These are phyloP conservation scores for Coniochaeta prunicola DNA, from an alignment of 2,329 filamentous ascomycete genomes.

Conservation along the genomic window DNA sequence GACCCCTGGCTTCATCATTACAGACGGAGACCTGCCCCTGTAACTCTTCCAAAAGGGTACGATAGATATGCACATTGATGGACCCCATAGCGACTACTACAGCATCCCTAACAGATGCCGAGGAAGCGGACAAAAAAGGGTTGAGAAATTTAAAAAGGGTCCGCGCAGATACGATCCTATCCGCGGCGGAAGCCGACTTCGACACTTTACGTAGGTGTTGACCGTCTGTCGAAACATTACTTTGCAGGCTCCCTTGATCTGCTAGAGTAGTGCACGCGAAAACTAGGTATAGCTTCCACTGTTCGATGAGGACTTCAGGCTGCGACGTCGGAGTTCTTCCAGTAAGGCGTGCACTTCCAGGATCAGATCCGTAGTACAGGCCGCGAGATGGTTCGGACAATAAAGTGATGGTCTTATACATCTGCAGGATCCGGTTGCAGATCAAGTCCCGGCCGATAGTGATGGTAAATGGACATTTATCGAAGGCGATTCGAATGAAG, in stretches of 20 bases:
- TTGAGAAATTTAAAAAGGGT: constrained; percentile 89
- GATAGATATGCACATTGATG: constrained; percentile 91
- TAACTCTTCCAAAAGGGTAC: constrained; percentile 80
- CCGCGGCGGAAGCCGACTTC: constrained; percentile 54
- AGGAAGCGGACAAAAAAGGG: constrained; percentile 73
- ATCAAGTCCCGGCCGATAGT: constrained; percentile 86
- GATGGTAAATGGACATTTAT: constrained; percentile 85
- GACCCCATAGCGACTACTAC: constrained; percentile 89
- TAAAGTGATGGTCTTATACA: constrained; percentile 77
- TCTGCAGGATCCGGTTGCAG: constrained; percentile 84
- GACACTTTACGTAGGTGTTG: constrained; percentile 82
- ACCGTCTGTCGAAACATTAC: constrained; percentile 46
- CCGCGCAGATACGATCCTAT: constrained; percentile 80
- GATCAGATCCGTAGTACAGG: constrained; percentile 54
- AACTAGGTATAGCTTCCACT: constrained; percentile 96
- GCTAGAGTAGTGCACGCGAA: constrained; percentile 95
- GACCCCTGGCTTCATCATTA: constrained; percentile 79
- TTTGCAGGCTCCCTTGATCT: constrained; percentile 63
- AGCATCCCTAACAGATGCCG: constrained; percentile 76
- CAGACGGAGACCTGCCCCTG: constrained; percentile 80
- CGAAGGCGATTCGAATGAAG: constrained; percentile 80
- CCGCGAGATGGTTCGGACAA: constrained; percentile 68
- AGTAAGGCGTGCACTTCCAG: constrained; percentile 43
- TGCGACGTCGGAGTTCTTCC: constrained; percentile 60
- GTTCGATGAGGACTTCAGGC: constrained; percentile 84